phyloP scores from a whole-genome alignment of 805 yeast genomes.

The Wickerhamiella shivajii region DNA sequence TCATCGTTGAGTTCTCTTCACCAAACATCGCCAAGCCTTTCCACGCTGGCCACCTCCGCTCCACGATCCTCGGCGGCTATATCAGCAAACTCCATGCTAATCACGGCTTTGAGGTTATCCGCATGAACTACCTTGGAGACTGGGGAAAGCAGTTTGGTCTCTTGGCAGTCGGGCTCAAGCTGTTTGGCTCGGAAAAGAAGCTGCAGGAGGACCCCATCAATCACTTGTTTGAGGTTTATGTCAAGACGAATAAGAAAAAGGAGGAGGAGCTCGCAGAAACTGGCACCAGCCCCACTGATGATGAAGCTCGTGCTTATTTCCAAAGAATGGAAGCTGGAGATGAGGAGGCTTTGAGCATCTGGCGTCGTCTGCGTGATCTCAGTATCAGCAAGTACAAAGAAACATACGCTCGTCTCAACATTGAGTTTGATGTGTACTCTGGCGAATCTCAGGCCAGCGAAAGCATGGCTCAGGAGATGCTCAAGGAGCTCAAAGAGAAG shows the following conservation, averaged over 20 bases:
- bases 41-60: slow-evolving; percentile 98
- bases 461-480: slow-evolving; percentile 52
- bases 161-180: slow-evolving; percentile 80
- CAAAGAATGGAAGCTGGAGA: slow-evolving; percentile 91
- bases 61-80: slow-evolving; percentile 96
- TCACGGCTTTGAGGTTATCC: slow-evolving; percentile 80
- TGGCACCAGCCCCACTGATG: slow-evolving; percentile 45
- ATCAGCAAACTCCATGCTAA: slow-evolving; percentile 77
- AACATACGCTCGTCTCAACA: slow-evolving; percentile 87
- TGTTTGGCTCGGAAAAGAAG: slow-evolving; percentile 66
- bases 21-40: slow-evolving; percentile 99
- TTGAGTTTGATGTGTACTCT: slow-evolving; percentile 72
- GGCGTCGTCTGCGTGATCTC: slow-evolving; percentile 83
- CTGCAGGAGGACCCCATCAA: slow-evolving; percentile 72
- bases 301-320: slow-evolving; percentile 76
- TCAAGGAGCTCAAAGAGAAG: slow-evolving; percentile 46
- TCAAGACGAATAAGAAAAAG: slow-evolving; percentile 66
- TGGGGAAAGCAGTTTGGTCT: slow-evolving; percentile 99
- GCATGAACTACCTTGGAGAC: slow-evolving; percentile 94
- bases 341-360: slow-evolving; percentile 53
- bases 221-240: slow-evolving; percentile 91
- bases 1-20: slow-evolving; percentile 81
- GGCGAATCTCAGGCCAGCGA: slow-evolving; percentile 92
- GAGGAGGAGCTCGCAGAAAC: slow-evolving; percentile 43
- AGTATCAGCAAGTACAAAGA: slow-evolving; percentile 73